Conservation (phyloP, 2,329 filamentous ascomycete species). For the Trichoderma semiorbis region DNA sequence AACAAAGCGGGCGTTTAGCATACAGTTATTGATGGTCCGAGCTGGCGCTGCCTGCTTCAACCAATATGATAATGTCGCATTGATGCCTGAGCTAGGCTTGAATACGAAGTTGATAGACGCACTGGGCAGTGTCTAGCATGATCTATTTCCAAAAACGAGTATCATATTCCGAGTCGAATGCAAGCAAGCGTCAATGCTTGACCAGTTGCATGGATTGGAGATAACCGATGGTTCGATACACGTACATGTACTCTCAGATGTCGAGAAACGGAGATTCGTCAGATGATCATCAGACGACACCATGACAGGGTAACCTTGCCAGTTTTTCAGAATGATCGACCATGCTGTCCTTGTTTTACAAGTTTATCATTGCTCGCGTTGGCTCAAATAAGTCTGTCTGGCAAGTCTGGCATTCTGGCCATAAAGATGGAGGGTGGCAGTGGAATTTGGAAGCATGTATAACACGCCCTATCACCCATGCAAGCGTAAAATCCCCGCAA, state of each 20-base stretch:
- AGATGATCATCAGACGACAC: background rate
- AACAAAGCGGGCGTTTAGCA: background rate
- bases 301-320: background rate
- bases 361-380: background rate
- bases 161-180: background rate
- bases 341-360: background rate
- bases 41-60: background rate
- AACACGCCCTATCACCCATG: background rate
- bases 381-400: background rate
- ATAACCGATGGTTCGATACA: constrained; percentile 11
- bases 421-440: background rate
- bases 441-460: background rate
- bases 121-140: background rate
- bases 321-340: background rate
- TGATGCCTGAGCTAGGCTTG: background rate
- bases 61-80: background rate
- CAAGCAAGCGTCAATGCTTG: background rate
- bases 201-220: background rate
- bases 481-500: background rate
- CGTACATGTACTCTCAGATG: background rate
- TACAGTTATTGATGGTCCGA: background rate
- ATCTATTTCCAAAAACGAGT: background rate
- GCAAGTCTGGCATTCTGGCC: too few species aligned
- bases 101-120: background rate
- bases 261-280: background rate